Conservation (phyloP, 768 basidiomycete species). For the Cyclocybe cylindracea region DNA sequence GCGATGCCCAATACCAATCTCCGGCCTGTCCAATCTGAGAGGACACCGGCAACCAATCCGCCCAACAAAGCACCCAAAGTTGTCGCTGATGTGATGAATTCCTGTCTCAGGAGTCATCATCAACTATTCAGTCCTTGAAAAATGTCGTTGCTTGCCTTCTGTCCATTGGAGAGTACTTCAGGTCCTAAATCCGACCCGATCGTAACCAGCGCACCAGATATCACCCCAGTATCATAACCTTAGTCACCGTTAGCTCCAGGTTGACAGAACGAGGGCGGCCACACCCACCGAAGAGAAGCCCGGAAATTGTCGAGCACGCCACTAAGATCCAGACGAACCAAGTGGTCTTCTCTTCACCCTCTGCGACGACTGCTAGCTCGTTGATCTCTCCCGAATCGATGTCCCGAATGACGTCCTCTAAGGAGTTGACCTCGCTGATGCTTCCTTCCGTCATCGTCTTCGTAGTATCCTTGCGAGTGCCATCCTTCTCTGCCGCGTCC, state of each 20-base stretch:
- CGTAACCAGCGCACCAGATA: constrained; percentile 78
- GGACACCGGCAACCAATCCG: constrained; percentile 66
- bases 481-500: constrained; percentile 9
- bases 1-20: constrained; percentile 64
- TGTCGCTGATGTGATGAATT: constrained; percentile 79
- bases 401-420: constrained; percentile 21
- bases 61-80: constrained; percentile 79
- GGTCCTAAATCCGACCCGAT: constrained; percentile 70
- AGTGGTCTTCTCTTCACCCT: constrained; percentile 67
- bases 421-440: constrained; percentile 13
- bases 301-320: constrained; percentile 72
- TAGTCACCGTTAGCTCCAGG: neutral
- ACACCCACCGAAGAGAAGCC: constrained; percentile 68
- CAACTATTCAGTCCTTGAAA: constrained; percentile 15
- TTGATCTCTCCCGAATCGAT: constrained; percentile 55
- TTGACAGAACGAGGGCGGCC: neutral
- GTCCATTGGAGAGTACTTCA: constrained; percentile 51
- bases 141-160: constrained; percentile 44
- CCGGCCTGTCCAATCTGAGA: constrained; percentile 73
- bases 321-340: constrained; percentile 83
- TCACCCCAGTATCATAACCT: constrained; percentile 84
- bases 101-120: constrained; percentile 37
- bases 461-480: neutral
- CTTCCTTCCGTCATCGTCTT: constrained; percentile 11
- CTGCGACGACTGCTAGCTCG: constrained; percentile 58